Evolutionary conservation across 257 asterid genomes (phyloP).

Genomic region (Penstemon eatonii): DNA sequence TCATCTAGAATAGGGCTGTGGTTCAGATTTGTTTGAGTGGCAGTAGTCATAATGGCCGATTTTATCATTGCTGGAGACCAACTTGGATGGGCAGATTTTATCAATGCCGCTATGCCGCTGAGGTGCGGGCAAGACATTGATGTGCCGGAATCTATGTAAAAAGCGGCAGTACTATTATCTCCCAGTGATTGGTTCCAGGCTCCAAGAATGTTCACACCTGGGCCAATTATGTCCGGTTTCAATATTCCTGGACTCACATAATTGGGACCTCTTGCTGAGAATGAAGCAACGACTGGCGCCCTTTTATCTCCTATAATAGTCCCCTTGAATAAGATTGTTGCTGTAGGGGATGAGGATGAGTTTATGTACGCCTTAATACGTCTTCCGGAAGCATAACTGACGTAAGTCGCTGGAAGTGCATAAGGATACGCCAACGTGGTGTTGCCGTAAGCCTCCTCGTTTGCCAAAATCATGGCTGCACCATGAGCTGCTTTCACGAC

Average conservation of each 20-base stretch:
- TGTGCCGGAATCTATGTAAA: slow-evolving; percentile 40
- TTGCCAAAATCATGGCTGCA: slow-evolving; percentile 30
- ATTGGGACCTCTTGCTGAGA: slow-evolving; percentile 57
- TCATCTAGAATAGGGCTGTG: slow-evolving; percentile 21
- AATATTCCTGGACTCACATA: slow-evolving; percentile 41
- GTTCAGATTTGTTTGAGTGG: slow-evolving; percentile 33
- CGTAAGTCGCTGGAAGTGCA: slow-evolving; percentile 35
- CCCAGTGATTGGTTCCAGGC: slow-evolving; percentile 35
- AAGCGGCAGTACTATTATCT: not conserved
- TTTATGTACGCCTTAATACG: slow-evolving; percentile 29
- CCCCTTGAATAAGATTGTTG: slow-evolving; percentile 40
- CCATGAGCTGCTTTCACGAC: slow-evolving; percentile 38
- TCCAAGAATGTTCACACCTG: slow-evolving; percentile 55
- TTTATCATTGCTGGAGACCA: slow-evolving; percentile 50
- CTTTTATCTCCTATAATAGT: slow-evolving; percentile 41
- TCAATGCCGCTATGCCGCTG: slow-evolving; percentile 40
- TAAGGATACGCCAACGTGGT: slow-evolving; percentile 6
- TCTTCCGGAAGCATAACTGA: slow-evolving; percentile 32
- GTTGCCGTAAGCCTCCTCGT: not conserved
- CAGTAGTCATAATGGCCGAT: slow-evolving; percentile 61
- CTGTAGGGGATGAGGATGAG: slow-evolving; percentile 31
- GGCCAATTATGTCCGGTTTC: slow-evolving; percentile 67
- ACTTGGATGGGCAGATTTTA: slow-evolving; percentile 35
- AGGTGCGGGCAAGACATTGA: slow-evolving; percentile 43
- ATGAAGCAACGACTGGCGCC: slow-evolving; percentile 46